These are phyloP conservation scores for Chlorophyllum brunneum DNA, from an alignment of 768 basidiomycete genomes.

Conservation along the genomic window DNA sequence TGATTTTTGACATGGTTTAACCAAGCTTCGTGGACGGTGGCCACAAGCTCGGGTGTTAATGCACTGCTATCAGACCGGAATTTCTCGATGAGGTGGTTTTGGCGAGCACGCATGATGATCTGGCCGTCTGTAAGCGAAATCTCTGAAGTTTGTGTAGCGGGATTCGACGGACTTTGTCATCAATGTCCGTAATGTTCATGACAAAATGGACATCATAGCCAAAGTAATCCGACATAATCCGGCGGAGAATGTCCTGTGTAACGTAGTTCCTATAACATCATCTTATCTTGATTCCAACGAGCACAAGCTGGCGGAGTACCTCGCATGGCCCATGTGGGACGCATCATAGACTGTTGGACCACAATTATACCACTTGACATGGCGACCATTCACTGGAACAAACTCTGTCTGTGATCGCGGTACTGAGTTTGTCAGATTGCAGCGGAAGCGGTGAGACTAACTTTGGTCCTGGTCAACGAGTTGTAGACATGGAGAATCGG, in stretches of 20 bases:
- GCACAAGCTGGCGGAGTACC: slow-evolving; percentile 43
- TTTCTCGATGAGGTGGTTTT: slow-evolving; percentile 64
- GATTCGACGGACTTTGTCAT: slow-evolving; percentile 77
- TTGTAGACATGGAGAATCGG: slow-evolving; percentile 86
- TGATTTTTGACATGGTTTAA: slow-evolving; percentile 55
- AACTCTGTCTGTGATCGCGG: slow-evolving; percentile 61
- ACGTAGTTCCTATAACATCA: slow-evolving; percentile 79
- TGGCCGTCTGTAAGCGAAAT: slow-evolving; percentile 28
- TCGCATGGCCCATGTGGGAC: slow-evolving; percentile 97
- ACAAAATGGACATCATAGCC: slow-evolving; percentile 98
- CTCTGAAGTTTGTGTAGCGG: slow-evolving; percentile 3
- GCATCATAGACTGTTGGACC: slow-evolving; percentile 99
- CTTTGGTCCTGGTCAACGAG: slow-evolving; percentile 89
- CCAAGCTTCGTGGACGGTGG: slow-evolving; percentile 62
- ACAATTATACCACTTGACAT: slow-evolving; percentile 99
- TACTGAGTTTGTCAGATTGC: background rate
- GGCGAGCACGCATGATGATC: slow-evolving; percentile 93
- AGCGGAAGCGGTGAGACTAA: slow-evolving; percentile 28
- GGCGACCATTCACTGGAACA: slow-evolving; percentile 59
- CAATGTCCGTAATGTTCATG: slow-evolving; percentile 99
- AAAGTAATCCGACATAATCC: slow-evolving; percentile 94
- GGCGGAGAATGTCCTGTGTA: slow-evolving; percentile 85
- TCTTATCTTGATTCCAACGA: slow-evolving; percentile 5
- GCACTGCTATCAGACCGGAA: slow-evolving; percentile 51
- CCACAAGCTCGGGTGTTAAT: slow-evolving; percentile 57